These are phyloP conservation scores for Solanum pennellii DNA, from an alignment of 257 asterid species.

Conservation along the genomic window DNA sequence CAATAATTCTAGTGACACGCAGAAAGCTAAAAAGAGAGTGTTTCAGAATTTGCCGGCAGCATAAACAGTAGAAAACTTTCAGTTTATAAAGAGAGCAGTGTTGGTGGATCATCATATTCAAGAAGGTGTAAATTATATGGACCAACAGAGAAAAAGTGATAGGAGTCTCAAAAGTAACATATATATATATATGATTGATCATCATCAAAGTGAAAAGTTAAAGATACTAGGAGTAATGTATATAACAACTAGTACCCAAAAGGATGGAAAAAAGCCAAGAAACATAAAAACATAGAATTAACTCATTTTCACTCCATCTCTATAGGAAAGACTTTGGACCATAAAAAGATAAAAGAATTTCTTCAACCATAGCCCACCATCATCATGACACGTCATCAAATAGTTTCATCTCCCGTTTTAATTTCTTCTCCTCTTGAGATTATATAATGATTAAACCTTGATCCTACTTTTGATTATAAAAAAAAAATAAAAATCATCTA, in stretches of 20 bases:
- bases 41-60: not conserved
- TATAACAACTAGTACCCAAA: not conserved
- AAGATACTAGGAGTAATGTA: not conserved
- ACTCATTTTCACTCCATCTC: slow-evolving; percentile 77
- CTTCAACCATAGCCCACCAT: slow-evolving; percentile 12
- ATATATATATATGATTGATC: not conserved
- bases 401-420: not conserved
- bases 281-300: slow-evolving; percentile 39
- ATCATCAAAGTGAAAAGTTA: slow-evolving; percentile 6
- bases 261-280: not conserved
- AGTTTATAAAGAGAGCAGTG: not conserved
- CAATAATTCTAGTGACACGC: not conserved
- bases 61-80: not conserved
- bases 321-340: slow-evolving; percentile 19
- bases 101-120: not conserved
- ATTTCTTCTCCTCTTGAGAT: not conserved
- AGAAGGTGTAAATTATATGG: not conserved
- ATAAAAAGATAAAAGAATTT: slow-evolving; percentile 22
- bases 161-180: not conserved
- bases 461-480: not conserved
- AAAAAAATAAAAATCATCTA: slow-evolving; percentile 13
- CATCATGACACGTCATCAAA: not conserved
- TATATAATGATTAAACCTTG: not conserved
- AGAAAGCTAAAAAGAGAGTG: not conserved
- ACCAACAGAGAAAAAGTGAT: not conserved